Conservation (phyloP, 352 stramenopile genomes). For the Globisporangium lucens region DNA sequence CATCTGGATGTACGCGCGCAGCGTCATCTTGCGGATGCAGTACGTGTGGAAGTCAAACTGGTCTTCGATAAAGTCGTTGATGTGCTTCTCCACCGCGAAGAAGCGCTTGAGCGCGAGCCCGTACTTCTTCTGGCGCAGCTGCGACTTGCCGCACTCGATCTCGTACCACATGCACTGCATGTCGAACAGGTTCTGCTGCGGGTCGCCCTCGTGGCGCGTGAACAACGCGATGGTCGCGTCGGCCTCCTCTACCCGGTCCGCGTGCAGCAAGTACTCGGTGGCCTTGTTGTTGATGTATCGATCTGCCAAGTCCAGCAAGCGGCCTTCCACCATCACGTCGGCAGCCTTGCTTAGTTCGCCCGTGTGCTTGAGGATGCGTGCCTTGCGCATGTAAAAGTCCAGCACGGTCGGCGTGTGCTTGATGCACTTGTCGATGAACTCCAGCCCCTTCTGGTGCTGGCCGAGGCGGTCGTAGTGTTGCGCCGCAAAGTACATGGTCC, state of each 20-base stretch:
- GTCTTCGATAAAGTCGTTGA: slow-evolving; percentile 97
- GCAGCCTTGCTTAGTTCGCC: slow-evolving; percentile 90
- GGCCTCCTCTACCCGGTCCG: slow-evolving; percentile 90
- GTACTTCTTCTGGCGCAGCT: slow-evolving; percentile 58
- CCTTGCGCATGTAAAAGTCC: slow-evolving; percentile 95
- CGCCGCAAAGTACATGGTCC: slow-evolving; percentile 90
- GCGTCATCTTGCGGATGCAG: slow-evolving; percentile 97
- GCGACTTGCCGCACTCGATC: slow-evolving; percentile 80
- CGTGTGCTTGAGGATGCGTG: slow-evolving; percentile 91
- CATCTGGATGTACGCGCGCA: slow-evolving; percentile 94
- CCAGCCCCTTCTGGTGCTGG: slow-evolving; percentile 85
- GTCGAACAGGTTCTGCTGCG: slow-evolving; percentile 95
- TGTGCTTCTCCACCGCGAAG: slow-evolving; percentile 95
- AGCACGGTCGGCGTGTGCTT: slow-evolving; percentile 88
- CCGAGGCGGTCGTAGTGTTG: slow-evolving; percentile 92
- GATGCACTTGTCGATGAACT: slow-evolving; percentile 92
- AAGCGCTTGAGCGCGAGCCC: slow-evolving; percentile 94
- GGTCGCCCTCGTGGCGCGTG: slow-evolving; percentile 95
- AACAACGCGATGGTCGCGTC: slow-evolving; percentile 96
- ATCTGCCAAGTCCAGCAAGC: slow-evolving; percentile 95
- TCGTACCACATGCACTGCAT: slow-evolving; percentile 99
- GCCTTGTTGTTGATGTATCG: slow-evolving; percentile 99
- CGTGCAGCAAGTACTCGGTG: slow-evolving; percentile 96
- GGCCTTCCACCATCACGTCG: slow-evolving; percentile 88
- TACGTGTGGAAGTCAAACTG: slow-evolving; percentile 99